These are phyloP conservation scores for Priceomyces medius DNA, from an alignment of 805 yeast genomes.

Conservation along the genomic window DNA sequence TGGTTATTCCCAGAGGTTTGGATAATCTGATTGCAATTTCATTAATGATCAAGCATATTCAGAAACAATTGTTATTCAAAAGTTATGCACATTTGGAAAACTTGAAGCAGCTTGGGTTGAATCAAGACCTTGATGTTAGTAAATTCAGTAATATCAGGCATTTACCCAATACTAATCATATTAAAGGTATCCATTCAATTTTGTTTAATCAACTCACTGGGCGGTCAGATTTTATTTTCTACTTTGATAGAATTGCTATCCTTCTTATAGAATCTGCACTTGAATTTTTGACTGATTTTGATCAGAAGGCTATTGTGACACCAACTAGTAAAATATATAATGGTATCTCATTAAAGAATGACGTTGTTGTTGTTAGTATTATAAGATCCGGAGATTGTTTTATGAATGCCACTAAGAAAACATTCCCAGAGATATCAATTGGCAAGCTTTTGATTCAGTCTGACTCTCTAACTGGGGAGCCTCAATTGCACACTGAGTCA, in stretches of 20 bases:
- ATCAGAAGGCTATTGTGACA: slow-evolving; percentile 29
- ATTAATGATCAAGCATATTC: slow-evolving; percentile 75
- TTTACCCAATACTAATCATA: slow-evolving; percentile 60
- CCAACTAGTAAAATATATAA: slow-evolving; percentile 16
- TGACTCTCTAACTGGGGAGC: slow-evolving; percentile 89
- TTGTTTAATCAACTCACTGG: slow-evolving; percentile 54
- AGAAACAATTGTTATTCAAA: slow-evolving; percentile 64
- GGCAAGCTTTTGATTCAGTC: slow-evolving; percentile 89
- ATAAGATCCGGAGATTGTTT: slow-evolving; percentile 94
- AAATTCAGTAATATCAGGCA: slow-evolving; percentile 31
- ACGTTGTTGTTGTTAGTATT: slow-evolving; percentile 70
- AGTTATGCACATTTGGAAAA: slow-evolving; percentile 66
- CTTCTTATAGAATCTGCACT: slow-evolving; percentile 68
- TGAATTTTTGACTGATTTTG: slow-evolving; percentile 49
- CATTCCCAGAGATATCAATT: slow-evolving; percentile 72
- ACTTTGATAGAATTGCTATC: slow-evolving; percentile 79
- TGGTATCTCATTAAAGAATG: slow-evolving; percentile 48
- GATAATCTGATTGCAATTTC: slow-evolving; percentile 80
- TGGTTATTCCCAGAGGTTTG: slow-evolving; percentile 86
- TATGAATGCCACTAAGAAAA: slow-evolving; percentile 70
- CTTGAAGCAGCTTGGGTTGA: slow-evolving; percentile 55
- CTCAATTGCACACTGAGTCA: slow-evolving; percentile 80
- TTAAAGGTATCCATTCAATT: slow-evolving; percentile 68
- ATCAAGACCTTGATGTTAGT: slow-evolving; percentile 28
- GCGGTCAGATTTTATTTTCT: slow-evolving; percentile 79